Evolutionary conservation across 352 stramenopile species (phyloP).

Genomic region (Pythium pectinolyticum): DNA sequence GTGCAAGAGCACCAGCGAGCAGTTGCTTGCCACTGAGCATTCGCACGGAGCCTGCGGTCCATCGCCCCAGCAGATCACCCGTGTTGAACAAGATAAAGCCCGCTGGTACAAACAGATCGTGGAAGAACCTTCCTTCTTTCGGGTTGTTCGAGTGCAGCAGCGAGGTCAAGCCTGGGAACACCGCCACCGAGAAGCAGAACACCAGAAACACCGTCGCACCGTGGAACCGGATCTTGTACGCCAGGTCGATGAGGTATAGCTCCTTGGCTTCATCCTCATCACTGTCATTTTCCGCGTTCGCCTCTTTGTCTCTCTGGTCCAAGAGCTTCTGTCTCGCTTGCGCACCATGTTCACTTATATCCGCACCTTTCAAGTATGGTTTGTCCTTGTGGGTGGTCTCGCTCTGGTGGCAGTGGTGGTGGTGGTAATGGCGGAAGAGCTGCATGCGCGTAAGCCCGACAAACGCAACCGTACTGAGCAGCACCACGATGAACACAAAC

Average conservation of each 20-base stretch:
- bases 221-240: slow-evolving; percentile 55
- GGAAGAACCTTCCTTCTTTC: slow-evolving; percentile 45
- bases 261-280: slow-evolving; percentile 26
- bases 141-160: slow-evolving; percentile 60
- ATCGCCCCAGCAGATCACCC: slow-evolving; percentile 66
- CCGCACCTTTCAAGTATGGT: slow-evolving; percentile 12
- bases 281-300: slow-evolving; percentile 1
- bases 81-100: slow-evolving; percentile 80
- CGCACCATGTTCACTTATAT: background rate
- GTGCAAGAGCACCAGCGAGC: slow-evolving; percentile 40
- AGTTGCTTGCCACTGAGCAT: slow-evolving; percentile 37
- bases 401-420: slow-evolving; percentile 8
- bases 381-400: slow-evolving; percentile 16
- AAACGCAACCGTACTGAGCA: slow-evolving; percentile 57
- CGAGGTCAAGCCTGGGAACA: slow-evolving; percentile 80
- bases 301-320: too few species aligned
- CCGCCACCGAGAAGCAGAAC: slow-evolving; percentile 70
- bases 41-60: slow-evolving; percentile 41
- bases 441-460: slow-evolving; percentile 55
- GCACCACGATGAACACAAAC: slow-evolving; percentile 66
- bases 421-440: slow-evolving; percentile 69
- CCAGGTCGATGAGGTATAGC: slow-evolving; percentile 28
- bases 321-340: slow-evolving; percentile 17
- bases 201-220: slow-evolving; percentile 64
- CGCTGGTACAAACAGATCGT: slow-evolving; percentile 73